These are phyloP conservation scores for Microascus cirrosus DNA, from an alignment of 2,329 filamentous ascomycete species.

Conservation along the genomic window DNA sequence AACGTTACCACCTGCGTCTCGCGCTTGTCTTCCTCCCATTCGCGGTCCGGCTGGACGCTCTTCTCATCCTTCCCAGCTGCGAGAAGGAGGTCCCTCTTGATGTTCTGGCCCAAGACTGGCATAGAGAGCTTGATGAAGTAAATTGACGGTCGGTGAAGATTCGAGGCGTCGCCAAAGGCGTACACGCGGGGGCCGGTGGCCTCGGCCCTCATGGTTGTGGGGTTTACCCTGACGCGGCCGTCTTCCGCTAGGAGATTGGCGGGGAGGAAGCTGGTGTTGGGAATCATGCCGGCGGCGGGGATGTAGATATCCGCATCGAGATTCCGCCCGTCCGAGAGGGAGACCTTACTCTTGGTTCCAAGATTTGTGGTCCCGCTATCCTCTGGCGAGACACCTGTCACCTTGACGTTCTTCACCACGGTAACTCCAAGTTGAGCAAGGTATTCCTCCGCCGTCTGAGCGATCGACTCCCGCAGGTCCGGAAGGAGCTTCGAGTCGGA, in stretches of 20 bases:
- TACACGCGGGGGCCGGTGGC: constrained; percentile 24
- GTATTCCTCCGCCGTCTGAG: constrained; percentile 25
- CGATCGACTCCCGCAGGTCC: constrained; percentile 22
- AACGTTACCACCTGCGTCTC: constrained; percentile 36
- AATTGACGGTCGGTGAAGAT: constrained; percentile 25
- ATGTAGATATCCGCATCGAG: constrained; percentile 35
- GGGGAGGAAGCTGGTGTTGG: constrained; percentile 28
- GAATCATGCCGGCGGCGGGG: constrained; percentile 26
- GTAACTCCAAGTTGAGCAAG: constrained; percentile 33
- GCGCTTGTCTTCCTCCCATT: constrained; percentile 27
- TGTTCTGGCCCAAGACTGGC: constrained; percentile 31
- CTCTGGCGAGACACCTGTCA: constrained; percentile 19
- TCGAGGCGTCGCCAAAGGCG: constrained; percentile 31
- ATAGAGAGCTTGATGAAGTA: constrained; percentile 27
- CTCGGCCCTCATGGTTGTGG: constrained; percentile 23
- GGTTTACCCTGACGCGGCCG: constrained; percentile 24
- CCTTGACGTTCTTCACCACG: constrained; percentile 26
- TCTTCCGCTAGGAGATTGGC: constrained; percentile 17
- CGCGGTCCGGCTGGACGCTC: constrained; percentile 14
- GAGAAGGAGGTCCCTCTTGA: constrained; percentile 35
- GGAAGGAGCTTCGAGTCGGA: constrained; percentile 26
- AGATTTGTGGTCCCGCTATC: constrained; percentile 16
- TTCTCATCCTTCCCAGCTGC: constrained; percentile 14
- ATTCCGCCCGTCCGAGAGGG: constrained; percentile 24
- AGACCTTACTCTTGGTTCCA: constrained; percentile 18